Base-by-base conservation (phyloP, 495 filamentous ascomycete genomes). In the Penicillium canescens region DNA sequence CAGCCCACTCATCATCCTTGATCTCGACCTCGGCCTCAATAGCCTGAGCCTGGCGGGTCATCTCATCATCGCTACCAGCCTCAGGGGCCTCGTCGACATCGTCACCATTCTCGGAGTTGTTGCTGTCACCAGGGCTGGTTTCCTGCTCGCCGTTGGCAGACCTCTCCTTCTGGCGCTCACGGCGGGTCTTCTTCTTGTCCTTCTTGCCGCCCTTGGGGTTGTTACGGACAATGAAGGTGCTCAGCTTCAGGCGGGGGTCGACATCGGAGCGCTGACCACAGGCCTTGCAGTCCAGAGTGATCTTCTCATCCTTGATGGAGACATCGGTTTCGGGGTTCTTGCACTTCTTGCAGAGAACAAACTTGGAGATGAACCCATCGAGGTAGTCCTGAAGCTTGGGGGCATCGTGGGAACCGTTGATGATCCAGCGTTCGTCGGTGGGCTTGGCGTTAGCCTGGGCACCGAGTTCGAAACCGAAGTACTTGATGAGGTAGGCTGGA, bases 271-370 rank as follows among this genome's bases (percentile, higher is more conserved):
- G 91, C 72, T 96, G 88, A 65, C 94, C 94, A 67, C 94, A 98
- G 52, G 94, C 94, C 78, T 98, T 98, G 87, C 94, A 98, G 77
- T 98, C 94, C 61, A 97, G 84, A 48, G 86, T 65, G 67, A 98
- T 98, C 62, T 79, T 81, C 37, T 88, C 92, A 56, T 96, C 90
- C 74, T 96, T 96, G 81, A 96, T 90, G 63, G 87, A 81, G 65
- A 96, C 89, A 54, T 92, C 93, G 58, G 94, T 98, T 78, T 98
- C 94, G 26, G 94, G 94, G 71, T 98, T 98, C 85, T 96, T 96
- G 86, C 94, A 98, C 73, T 94, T 91, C 82, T 94, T 93, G 88
- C 94, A 98, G 49, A 98, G 90, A 60, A 98, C 94, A 58, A 97
- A 98, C 76, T 90, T 96, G 79, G 83, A 79, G 72, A 98, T 98